A percentile compares a stretch with the other conserved stretches of the same genome.
phyloP scores from a whole-genome alignment of 148 eudicot species.

The Amaranthus hypochondriacus region DNA sequence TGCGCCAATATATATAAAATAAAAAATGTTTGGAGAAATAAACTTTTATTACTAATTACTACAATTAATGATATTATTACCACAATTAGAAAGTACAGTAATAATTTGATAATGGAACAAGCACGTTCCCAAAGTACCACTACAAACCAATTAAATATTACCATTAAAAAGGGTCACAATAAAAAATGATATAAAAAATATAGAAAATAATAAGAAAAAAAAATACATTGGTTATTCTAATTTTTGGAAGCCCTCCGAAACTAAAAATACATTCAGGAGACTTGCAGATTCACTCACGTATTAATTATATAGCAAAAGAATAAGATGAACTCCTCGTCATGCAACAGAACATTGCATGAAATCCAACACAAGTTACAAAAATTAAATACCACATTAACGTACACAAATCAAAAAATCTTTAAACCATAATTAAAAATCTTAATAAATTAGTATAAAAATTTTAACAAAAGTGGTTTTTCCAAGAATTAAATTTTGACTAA shows the following conservation, averaged over 20 bases:
- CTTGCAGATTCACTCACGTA: background rate
- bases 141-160: background rate
- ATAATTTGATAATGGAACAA: slow-evolving; percentile 7
- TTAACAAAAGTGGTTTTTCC: background rate
- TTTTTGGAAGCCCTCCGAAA: background rate
- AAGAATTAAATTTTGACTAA: background rate
- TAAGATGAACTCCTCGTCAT: background rate
- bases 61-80: slow-evolving; percentile 7
- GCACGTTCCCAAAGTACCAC: slow-evolving; percentile 10
- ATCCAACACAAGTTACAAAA: background rate
- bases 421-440: background rate
- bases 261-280: background rate
- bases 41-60: background rate
- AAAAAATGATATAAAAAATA: background rate
- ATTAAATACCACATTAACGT: background rate
- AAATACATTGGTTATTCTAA: background rate
- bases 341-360: slow-evolving; percentile 9
- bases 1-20: too few species aligned
- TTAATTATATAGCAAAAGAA: background rate
- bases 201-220: background rate
- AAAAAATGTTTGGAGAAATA: background rate
- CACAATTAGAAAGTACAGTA: slow-evolving; percentile 6
- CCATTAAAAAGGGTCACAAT: background rate
- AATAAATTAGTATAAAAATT: background rate
- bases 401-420: background rate